These are phyloP conservation scores for Diutina sp. DNA, from an alignment of 1,139 yeast species.

Conservation along the genomic window DNA sequence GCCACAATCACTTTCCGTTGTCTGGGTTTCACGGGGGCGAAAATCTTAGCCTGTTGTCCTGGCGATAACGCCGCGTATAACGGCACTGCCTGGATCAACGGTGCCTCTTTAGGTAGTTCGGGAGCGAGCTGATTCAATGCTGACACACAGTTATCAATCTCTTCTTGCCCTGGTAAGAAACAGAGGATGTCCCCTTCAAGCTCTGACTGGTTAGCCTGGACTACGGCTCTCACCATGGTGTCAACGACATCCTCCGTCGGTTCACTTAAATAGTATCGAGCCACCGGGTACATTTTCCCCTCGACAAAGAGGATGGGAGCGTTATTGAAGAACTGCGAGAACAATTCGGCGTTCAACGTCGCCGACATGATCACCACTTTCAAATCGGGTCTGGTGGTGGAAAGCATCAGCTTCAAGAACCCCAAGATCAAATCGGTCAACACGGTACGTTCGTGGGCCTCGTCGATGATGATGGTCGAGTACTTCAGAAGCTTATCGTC, in stretches of 20 bases:
- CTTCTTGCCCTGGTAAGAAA: slow-evolving; percentile 94
- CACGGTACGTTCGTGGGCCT: slow-evolving; percentile 94
- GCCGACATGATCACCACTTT: slow-evolving; percentile 81
- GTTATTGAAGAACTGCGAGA: slow-evolving; percentile 60
- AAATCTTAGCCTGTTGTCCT: slow-evolving; percentile 65
- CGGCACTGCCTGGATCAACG: slow-evolving; percentile 65
- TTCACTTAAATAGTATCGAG: slow-evolving; percentile 49
- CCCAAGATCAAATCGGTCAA: slow-evolving; percentile 86
- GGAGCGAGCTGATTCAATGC: slow-evolving; percentile 50
- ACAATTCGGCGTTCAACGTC: slow-evolving; percentile 85
- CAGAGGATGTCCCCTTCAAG: slow-evolving; percentile 81
- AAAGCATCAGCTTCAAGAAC: slow-evolving; percentile 56
- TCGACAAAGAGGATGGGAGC: slow-evolving; percentile 80
- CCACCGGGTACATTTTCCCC: slow-evolving; percentile 83
- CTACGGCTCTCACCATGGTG: slow-evolving; percentile 56
- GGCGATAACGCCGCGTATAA: slow-evolving; percentile 91
- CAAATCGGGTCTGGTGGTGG: slow-evolving; percentile 36
- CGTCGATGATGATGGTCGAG: slow-evolving; percentile 77
- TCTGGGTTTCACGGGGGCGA: slow-evolving; percentile 42
- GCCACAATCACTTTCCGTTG: slow-evolving; percentile 79
- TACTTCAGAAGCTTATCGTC: slow-evolving; percentile 54
- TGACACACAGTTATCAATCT: slow-evolving; percentile 75
- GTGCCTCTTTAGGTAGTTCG: slow-evolving; percentile 61
- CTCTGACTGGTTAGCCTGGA: slow-evolving; percentile 71
- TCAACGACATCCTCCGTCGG: slow-evolving; percentile 73